Percentiles rank a stretch among this genome's conserved stretches.
These are phyloP conservation scores for Ceratobasidium sp. DNA, from an alignment of 1,284 basidiomycete genomes.

Conservation along the genomic window DNA sequence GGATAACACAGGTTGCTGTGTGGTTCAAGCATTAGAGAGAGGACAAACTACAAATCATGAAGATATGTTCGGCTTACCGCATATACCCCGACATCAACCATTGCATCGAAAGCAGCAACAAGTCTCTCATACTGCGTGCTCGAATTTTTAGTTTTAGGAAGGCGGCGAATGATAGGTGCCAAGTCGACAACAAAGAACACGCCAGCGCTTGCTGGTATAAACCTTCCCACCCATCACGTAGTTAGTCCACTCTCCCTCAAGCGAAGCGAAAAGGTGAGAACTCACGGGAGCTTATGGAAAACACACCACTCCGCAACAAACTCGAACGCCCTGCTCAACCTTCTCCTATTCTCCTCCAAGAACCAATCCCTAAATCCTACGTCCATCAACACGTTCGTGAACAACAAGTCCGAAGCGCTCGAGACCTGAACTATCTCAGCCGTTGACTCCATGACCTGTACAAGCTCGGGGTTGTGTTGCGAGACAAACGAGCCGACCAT, in stretches of 20 bases:
- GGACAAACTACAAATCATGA: too few relatives aligned
- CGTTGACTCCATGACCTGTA: conserved; percentile 26
- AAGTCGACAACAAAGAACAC: conserved; percentile 41
- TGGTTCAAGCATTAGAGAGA: too few relatives aligned
- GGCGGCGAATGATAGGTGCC: conserved; percentile 11
- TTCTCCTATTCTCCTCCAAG: conserved; percentile 16
- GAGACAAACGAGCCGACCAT: conserved; percentile 46
- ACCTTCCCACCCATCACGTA: conserved; percentile 5
- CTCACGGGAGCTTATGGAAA: conserved; percentile 31
- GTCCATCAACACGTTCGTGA: conserved; percentile 23
- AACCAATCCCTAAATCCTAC: conserved; percentile 34
- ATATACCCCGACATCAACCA: conserved; percentile 35
- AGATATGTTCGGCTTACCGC: conserved; percentile 20
- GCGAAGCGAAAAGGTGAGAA: background rate
- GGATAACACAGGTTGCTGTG: conserved; percentile 3
- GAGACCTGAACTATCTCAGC: conserved; percentile 20
- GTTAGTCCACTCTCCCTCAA: too few relatives aligned
- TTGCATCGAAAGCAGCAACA: conserved; percentile 10
- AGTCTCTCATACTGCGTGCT: background rate
- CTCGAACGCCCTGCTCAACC: conserved; percentile 35
- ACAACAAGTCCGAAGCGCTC: conserved; percentile 24
- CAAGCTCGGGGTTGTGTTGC: conserved; percentile 45
- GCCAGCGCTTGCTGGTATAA: conserved; percentile 35
- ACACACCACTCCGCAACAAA: conserved; percentile 38
- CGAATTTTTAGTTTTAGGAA: background rate